Evolutionary conservation across 257 asterid species (phyloP).

Genomic region (Datura wrightii): DNA sequence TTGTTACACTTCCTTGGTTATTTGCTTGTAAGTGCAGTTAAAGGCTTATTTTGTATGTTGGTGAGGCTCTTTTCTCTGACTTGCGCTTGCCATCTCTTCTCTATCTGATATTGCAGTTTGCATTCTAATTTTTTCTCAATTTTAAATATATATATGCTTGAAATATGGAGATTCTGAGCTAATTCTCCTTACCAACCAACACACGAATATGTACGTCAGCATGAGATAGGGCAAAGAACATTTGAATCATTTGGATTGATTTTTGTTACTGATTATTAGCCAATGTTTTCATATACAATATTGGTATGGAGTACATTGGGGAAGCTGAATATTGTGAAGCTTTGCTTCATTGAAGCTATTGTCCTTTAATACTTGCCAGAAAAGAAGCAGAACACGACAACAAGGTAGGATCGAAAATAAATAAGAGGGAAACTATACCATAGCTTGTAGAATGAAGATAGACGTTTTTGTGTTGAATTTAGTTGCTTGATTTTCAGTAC

Average conservation of each 20-base stretch:
- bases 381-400: neutral
- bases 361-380: neutral
- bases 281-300: neutral
- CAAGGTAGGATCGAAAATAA: neutral
- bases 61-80: neutral
- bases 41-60: neutral
- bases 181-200: neutral
- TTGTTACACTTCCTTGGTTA: neutral
- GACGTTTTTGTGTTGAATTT: neutral
- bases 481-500: neutral
- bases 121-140: neutral
- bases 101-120: neutral
- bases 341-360: neutral
- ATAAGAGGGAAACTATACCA: neutral
- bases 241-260: neutral
- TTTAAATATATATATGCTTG: neutral
- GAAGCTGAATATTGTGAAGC: conserved; percentile 3
- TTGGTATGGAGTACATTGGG: neutral
- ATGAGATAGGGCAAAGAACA: conserved; percentile 1
- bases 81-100: neutral
- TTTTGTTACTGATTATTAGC: neutral
- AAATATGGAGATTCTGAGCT: neutral
- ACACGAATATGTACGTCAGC: neutral
- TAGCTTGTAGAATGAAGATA: neutral
- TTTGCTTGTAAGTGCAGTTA: neutral